Conservation (phyloP, 2,329 filamentous ascomycete species). For the Sporothrix mexicana region DNA sequence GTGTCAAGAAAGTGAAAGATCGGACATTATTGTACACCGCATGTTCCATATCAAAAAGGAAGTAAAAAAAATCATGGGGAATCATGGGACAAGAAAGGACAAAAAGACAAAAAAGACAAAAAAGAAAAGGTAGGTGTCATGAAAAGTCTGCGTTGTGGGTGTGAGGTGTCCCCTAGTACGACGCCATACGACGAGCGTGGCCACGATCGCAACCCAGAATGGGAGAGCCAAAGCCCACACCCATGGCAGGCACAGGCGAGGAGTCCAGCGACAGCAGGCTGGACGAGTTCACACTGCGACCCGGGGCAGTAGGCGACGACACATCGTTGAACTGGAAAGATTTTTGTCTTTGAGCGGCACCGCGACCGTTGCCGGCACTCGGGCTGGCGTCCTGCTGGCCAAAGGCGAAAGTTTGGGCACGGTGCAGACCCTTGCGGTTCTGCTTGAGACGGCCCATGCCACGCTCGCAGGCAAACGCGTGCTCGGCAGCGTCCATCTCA, state of each 20-base stretch:
- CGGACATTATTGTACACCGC: slow-evolving; percentile 31
- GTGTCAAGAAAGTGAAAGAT: slow-evolving; percentile 1
- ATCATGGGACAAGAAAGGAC: slow-evolving; percentile 26
- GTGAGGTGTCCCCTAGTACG: slow-evolving; percentile 55
- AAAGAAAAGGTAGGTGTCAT: neutral
- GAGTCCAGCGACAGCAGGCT: slow-evolving; percentile 34
- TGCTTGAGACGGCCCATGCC: slow-evolving; percentile 93
- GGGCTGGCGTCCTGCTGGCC: slow-evolving; percentile 65
- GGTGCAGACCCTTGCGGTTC: slow-evolving; percentile 77
- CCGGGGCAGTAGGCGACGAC: slow-evolving; percentile 61
- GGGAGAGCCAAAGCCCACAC: slow-evolving; percentile 48
- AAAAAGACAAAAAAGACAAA: slow-evolving; percentile 1
- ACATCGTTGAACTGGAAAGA: slow-evolving; percentile 50
- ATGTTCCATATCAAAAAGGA: slow-evolving; percentile 28
- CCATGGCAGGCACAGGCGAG: slow-evolving; percentile 52
- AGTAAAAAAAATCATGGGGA: slow-evolving; percentile 12
- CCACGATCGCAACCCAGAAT: slow-evolving; percentile 57
- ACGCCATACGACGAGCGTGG: slow-evolving; percentile 66
- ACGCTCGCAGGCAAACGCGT: slow-evolving; percentile 90
- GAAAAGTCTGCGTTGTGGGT: neutral
- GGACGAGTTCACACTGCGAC: slow-evolving; percentile 42
- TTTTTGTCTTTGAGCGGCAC: slow-evolving; percentile 40
- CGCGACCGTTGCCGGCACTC: neutral
- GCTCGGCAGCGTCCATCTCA: slow-evolving; percentile 91
- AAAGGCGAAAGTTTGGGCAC: slow-evolving; percentile 95